Evolutionary conservation across 1,284 basidiomycete species (phyloP).

Genomic region (Tylopilus sp.): DNA sequence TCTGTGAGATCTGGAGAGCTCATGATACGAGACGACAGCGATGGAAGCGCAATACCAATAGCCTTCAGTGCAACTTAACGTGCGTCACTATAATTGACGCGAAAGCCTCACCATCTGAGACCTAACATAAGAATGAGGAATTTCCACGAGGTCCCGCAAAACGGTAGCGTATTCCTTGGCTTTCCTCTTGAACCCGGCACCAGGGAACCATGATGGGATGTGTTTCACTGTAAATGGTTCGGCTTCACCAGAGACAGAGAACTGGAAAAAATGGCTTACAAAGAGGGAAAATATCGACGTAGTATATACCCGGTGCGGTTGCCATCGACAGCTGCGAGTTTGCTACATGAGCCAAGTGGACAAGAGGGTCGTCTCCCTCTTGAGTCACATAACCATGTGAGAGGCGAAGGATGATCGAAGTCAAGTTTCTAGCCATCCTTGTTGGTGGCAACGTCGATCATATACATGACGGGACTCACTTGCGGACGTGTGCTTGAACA

Average conservation of each 20-base stretch:
- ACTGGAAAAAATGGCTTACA: constrained; percentile 12
- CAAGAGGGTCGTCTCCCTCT: constrained; percentile 30
- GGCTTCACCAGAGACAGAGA: background rate
- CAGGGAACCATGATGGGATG: constrained; percentile 70
- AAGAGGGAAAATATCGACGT: constrained; percentile 30
- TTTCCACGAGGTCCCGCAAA: constrained; percentile 59
- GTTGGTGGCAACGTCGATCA: background rate
- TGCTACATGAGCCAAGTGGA: constrained; percentile 27
- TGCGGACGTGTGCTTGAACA: constrained; percentile 25
- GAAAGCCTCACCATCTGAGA: constrained; percentile 53
- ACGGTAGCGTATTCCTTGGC: constrained; percentile 59
- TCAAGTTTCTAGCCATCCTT: constrained; percentile 15
- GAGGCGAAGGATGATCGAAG: constrained; percentile 30
- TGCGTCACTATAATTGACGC: background rate
- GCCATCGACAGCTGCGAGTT: constrained; percentile 28
- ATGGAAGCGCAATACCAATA: constrained; percentile 57
- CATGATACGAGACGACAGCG: constrained; percentile 59
- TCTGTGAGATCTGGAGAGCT: constrained; percentile 53
- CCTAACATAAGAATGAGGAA: constrained; percentile 65
- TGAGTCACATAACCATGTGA: constrained; percentile 32
- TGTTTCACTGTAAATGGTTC: constrained; percentile 55
- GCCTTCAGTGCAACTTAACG: constrained; percentile 35
- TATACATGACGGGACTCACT: constrained; percentile 14
- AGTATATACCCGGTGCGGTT: constrained; percentile 20
- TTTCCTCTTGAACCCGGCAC: constrained; percentile 64